Evolutionary conservation across 176 grass and related monocot genomes (phyloP).

Genomic region (Leersia perrieri): DNA sequence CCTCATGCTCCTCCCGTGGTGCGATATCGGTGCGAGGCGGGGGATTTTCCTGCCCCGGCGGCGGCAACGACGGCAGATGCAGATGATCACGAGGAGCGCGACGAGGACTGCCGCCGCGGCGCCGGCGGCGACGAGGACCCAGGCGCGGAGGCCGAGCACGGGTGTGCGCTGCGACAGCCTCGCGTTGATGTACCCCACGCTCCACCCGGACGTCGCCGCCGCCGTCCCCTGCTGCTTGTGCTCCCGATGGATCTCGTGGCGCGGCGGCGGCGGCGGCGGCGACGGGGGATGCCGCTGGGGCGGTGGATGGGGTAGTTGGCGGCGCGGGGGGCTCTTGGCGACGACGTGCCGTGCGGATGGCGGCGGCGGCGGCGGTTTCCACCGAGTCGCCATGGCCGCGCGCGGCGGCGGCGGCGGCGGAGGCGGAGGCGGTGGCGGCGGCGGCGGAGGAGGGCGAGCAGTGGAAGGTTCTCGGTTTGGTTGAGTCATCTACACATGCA

Average conservation of each 20-base stretch:
- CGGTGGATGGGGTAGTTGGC: background rate
- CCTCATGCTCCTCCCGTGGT: background rate
- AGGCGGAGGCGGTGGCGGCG: background rate
- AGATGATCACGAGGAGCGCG: conserved; percentile 40
- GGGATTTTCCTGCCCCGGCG: conserved; percentile 31
- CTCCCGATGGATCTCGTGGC: background rate
- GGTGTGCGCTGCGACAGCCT: conserved; percentile 71
- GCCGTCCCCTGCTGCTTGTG: background rate
- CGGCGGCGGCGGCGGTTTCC: background rate
- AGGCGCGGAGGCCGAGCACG: conserved; percentile 71
- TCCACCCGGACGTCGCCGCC: conserved; percentile 34
- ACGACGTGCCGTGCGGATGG: background rate
- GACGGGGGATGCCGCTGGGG: background rate
- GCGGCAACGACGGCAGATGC: conserved; percentile 55
- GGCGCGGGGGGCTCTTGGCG: background rate
- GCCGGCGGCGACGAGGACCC: conserved; percentile 55
- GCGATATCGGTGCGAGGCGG: conserved; percentile 12
- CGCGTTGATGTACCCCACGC: conserved; percentile 39
- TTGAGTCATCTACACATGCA: background rate
- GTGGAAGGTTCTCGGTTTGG: conserved; percentile 8
- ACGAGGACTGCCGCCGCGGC: conserved; percentile 43
- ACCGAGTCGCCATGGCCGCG: background rate
- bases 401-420: background rate
- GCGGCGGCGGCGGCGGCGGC: background rate
- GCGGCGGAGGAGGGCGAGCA: background rate